phyloP scores from a whole-genome alignment of 1,284 basidiomycete genomes.

The Sutorius eximius region DNA sequence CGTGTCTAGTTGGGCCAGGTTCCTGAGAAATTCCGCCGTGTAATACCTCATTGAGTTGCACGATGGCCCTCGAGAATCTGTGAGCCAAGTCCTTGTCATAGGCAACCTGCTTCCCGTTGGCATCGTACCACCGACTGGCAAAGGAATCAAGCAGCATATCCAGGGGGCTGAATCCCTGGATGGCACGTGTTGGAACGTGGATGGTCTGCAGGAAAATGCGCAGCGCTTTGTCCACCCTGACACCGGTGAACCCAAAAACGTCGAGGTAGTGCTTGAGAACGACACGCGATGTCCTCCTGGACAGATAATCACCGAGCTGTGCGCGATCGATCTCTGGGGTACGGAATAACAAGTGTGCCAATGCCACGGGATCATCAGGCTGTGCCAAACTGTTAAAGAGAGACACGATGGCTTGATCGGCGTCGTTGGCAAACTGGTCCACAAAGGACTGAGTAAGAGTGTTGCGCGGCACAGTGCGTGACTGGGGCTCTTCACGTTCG shows the following conservation, averaged over 20 bases:
- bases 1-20: conserved; percentile 60
- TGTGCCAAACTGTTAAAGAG: conserved; percentile 60
- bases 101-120: conserved; percentile 77
- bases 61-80: conserved; percentile 80
- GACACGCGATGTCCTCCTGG: conserved; percentile 65
- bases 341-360: conserved; percentile 84
- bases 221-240: conserved; percentile 87
- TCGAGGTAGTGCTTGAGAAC: conserved; percentile 85
- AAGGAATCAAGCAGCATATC: conserved; percentile 83
- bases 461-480: conserved; percentile 48
- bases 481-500: conserved; percentile 59
- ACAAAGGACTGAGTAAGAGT: conserved; percentile 71
- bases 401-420: conserved; percentile 67
- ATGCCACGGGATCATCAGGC: conserved; percentile 59
- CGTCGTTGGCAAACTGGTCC: conserved; percentile 69
- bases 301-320: conserved; percentile 83
- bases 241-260: conserved; percentile 79
- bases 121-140: conserved; percentile 84
- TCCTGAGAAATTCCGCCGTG: conserved; percentile 65
- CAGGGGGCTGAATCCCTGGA: conserved; percentile 46
- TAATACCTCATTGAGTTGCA: conserved; percentile 83
- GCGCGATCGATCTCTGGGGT: conserved; percentile 82
- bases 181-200: conserved; percentile 59
- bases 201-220: conserved; percentile 86
- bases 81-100: conserved; percentile 79